Evolutionary conservation across 345 rosid genomes (phyloP).

Genomic region (Populus tremula): DNA sequence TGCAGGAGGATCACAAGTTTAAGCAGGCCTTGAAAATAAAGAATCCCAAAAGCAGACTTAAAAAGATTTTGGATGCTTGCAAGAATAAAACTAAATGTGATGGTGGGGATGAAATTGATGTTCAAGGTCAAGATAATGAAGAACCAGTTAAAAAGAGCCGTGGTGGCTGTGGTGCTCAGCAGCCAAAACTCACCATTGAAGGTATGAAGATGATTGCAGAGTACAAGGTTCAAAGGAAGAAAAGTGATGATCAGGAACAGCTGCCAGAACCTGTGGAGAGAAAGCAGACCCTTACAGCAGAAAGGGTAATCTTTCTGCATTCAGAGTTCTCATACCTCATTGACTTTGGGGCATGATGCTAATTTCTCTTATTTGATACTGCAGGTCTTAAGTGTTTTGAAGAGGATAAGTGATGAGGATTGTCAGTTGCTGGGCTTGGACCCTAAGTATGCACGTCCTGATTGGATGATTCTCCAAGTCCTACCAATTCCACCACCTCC

Average conservation of each 20-base stretch:
- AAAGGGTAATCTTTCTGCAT: slow-evolving; percentile 47
- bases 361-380: slow-evolving; percentile 2
- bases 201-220: slow-evolving; percentile 97
- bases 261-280: slow-evolving; percentile 95
- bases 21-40: slow-evolving; percentile 90
- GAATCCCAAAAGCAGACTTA: slow-evolving; percentile 86
- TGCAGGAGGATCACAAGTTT: slow-evolving; percentile 91
- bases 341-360: slow-evolving; percentile 2
- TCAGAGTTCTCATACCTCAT: background rate
- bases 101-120: slow-evolving; percentile 78
- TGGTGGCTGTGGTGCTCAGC: slow-evolving; percentile 93
- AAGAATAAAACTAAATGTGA: slow-evolving; percentile 88
- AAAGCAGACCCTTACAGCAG: slow-evolving; percentile 93
- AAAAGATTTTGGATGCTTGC: slow-evolving; percentile 85
- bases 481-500: slow-evolving; percentile 99
- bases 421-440: slow-evolving; percentile 79
- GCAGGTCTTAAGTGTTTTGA: slow-evolving; percentile 83
- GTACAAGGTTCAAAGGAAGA: slow-evolving; percentile 73
- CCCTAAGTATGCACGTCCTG: slow-evolving; percentile 98
- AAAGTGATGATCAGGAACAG: slow-evolving; percentile 79
- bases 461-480: slow-evolving; percentile 97
- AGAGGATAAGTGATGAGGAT: slow-evolving; percentile 94
- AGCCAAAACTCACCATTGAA: slow-evolving; percentile 86
- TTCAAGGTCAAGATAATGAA: slow-evolving; percentile 57
- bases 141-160: slow-evolving; percentile 76